Evolutionary conservation across 306 rosid genomes (phyloP), one percentile per base, ranked within the genome.

Genomic region (Cucumis hystrix): DNA sequence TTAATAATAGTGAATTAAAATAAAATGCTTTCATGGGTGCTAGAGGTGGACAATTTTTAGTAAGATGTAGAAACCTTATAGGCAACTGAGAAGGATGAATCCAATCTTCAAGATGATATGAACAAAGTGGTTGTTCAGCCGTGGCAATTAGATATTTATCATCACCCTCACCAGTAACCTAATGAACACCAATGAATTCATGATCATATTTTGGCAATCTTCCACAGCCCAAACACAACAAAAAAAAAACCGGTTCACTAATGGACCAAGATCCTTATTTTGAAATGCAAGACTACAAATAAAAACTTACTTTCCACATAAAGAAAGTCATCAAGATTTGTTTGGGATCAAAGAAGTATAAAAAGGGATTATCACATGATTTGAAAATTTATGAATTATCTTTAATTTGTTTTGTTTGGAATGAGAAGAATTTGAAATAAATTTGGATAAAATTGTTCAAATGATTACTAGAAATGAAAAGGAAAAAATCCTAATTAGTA

Each of bases 91-190:
- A 33, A 75, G 98, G 99, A 84, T 91, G 99, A 82, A 96, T 92
- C 99, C 99, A 96, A 77, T 96, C 99, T 6, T 91, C 91, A 52
- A 91, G 12, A 85, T 90, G 97, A 83, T 91, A 96, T 0, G 99
- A 90, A 84, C 97, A 90, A 62, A 92, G 96, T 49, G 99, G 97
- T 82, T 92, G 98, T 78, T 96, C 99, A 40, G 97, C 96, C 8
- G 98, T 96, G 78, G 99, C 99, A 85, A 92, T 96, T 84, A 96
- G 85, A 86, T 92, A 96, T 77, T 96, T 96, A 86, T 96, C 98
- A 77, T 96, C 99, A 49, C 97, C 99, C 80, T 96, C 99, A 47
- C 99, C 99, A 4, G 80, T 78, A 3, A 78, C 74, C 73, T 62
- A 77, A 41, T 10, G 41, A 51, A 77, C 45, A 58, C 4, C 56